Base-by-base conservation (phyloP, 1,284 basidiomycete genomes). In the Trametes hirsuta region DNA sequence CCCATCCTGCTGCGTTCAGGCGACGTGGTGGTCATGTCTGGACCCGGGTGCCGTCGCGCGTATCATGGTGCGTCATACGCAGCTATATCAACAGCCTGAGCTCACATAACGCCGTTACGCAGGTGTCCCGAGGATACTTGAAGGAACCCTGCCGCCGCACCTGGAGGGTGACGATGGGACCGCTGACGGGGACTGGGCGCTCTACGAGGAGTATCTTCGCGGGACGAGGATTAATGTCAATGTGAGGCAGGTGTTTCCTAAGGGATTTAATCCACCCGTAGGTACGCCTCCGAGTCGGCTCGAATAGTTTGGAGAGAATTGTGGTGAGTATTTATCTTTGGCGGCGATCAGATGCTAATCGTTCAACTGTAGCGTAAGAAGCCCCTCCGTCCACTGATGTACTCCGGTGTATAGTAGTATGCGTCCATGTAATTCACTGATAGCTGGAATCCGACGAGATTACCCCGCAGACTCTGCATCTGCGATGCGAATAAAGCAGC, bases 21-120 rank as follows among this genome's bases (percentile, higher is more conserved):
- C 6, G 95, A 97, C 71, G 85, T 91, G 0, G 79, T 96, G n/a
- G 87, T 97, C 68, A 96, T 97, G 94, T 90, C 91, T 1, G 95
- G 95, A 0, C 91, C 91, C 24, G 76, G 79, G 24, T 92, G 92
- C 65, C 81, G 95, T 53, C 80, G 93, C 42, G 90, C 88, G 25
- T 97, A 93, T 71, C 95, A 97, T 67, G 95, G 91, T 88, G 45
- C 51, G 81, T 69, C 1, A 25, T n/a, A 10, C 25, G 14, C 5
- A 12, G 39, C 11, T 4, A 12, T 40, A 12, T 6, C 39, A 18
- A 40, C 39, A 40, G n/a, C 11, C n/a, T 18, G 18, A 18, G 39
- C 5, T 40, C 39, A 18, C 4, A 40, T 40, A 18, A 6, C 14
- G 3, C 8, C 37, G n/a, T 22, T 15, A 3, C 14, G 15, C 58